Percentiles rank a stretch among this genome's conserved stretches.
phyloP scores from a whole-genome alignment of 345 rosid species.

The Ceriops zippeliana region DNA sequence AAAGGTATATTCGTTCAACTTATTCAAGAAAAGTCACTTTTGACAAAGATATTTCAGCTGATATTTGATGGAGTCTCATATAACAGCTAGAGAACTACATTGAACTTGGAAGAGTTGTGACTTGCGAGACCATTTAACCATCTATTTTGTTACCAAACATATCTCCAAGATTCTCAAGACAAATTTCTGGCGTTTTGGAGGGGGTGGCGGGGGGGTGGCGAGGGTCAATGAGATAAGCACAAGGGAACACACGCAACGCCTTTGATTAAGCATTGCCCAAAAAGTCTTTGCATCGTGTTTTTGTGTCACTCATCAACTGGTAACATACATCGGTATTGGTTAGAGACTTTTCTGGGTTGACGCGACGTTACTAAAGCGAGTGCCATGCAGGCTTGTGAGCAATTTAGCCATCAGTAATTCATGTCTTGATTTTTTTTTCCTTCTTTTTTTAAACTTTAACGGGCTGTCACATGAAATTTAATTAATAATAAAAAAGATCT shows the following conservation, averaged over 20 bases:
- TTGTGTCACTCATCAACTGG: conserved; percentile 1
- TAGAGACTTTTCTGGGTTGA: no score
- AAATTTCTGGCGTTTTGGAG: neutral
- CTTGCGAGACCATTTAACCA: conserved; percentile 9
- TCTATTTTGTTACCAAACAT: conserved; percentile 28
- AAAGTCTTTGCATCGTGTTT: conserved; percentile 1
- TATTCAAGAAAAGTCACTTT: conserved; percentile 2
- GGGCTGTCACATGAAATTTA: no score
- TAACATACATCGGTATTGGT: neutral
- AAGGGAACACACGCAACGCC: conserved; percentile 25
- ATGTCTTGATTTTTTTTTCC: no score
- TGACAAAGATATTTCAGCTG: conserved; percentile 12
- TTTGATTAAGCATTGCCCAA: no score
- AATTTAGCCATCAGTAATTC: no score
- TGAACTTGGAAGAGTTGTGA: conserved; percentile 6
- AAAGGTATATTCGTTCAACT: conserved; percentile 5
- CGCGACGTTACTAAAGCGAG: no score
- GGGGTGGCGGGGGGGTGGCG: neutral
- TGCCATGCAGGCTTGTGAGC: no score
- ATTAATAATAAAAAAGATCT: no score
- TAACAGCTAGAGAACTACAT: conserved; percentile 12
- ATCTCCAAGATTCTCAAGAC: neutral
- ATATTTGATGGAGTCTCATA: neutral
- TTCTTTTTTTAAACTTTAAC: no score
- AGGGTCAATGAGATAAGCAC: conserved; percentile 14